Evolutionary conservation across 495 filamentous ascomycete species (phyloP), one percentile per base, ranked within the genome.

Genomic region (Jackrogersella multiformis): DNA sequence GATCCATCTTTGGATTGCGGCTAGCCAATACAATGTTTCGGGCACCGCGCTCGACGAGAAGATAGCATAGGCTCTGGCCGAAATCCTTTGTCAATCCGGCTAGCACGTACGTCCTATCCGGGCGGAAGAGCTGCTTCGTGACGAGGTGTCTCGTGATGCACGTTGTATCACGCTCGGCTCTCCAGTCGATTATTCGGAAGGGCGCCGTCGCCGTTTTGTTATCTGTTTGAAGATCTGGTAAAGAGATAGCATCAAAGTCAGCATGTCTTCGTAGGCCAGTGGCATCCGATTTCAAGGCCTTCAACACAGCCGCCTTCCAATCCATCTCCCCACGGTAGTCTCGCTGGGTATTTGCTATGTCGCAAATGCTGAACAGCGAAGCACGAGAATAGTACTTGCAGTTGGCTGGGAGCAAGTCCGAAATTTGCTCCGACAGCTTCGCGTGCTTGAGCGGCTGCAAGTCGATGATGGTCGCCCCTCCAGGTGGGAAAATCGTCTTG

Each of bases 31-130:
- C 80, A 38, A 90, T 76, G 61, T 83, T 74, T 1, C 78, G 66
- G 0, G 87, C 87, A 0, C 88, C 88, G 21, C 85, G 77, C 1
- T 73, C 24, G 1, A 80, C 76, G 75, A 90, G 85, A 68, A 87
- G 85, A 2, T 79, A 73, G 65, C 85, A 87, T 1, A 89, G 67
- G 12, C 87, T 89, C 54, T 81, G 78, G 13, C 86, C 88, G 3
- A 89, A 77, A 24, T 84, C 82, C 15, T 85, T 81, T 1, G 85
- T 86, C 9, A 89, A 65, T 4, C 88, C 88, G 16, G 86, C 73
- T 0, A 90, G 72, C 32, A 84, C 73, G 63, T 90, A 90, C 0
- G 87, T 85, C 65, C 79, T 84, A 63, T 82, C 52, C 0, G 73
- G 41, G 6, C 52, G 60, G 32, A 85, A 75, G 16, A 78, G 51